phyloP scores from a whole-genome alignment of 2,329 filamentous ascomycete species.

The Clathrospora elynae region DNA sequence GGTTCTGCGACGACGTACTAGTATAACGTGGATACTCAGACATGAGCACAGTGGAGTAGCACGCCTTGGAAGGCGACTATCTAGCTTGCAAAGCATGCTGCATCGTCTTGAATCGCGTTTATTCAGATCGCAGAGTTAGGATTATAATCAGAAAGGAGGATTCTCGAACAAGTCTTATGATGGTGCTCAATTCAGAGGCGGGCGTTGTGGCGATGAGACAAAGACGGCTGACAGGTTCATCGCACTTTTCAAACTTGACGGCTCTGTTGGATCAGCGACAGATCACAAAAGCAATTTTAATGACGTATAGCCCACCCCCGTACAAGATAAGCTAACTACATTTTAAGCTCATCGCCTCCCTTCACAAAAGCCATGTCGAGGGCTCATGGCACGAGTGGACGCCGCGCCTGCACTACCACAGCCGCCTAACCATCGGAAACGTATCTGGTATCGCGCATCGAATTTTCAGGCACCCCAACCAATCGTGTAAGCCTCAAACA shows the following conservation, averaged over 20 bases:
- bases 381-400: slow-evolving; percentile 4
- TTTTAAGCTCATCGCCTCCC: slow-evolving; percentile 9
- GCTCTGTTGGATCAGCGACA: neutral
- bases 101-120: neutral
- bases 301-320: neutral
- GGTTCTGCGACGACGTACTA: too few relatives aligned
- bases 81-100: neutral
- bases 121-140: slow-evolving; percentile 3
- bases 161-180: slow-evolving; percentile 20
- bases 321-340: too few relatives aligned
- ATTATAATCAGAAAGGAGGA: slow-evolving; percentile 10
- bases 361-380: slow-evolving; percentile 2
- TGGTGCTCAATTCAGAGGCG: slow-evolving; percentile 7
- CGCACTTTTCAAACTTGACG: slow-evolving; percentile 10
- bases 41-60: too few relatives aligned
- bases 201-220: neutral
- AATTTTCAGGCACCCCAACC: slow-evolving; percentile 19
- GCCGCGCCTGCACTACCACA: slow-evolving; percentile 12
- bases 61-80: too few relatives aligned
- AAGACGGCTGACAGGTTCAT: slow-evolving; percentile 5
- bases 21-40: too few relatives aligned
- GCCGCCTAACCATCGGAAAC: slow-evolving; percentile 19
- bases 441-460: slow-evolving; percentile 19
- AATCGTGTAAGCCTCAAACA: slow-evolving; percentile 13
- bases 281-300: neutral